phyloP scores from a whole-genome alignment of 2,329 filamentous ascomycete genomes.

The Proliferodiscus dingleyae region DNA sequence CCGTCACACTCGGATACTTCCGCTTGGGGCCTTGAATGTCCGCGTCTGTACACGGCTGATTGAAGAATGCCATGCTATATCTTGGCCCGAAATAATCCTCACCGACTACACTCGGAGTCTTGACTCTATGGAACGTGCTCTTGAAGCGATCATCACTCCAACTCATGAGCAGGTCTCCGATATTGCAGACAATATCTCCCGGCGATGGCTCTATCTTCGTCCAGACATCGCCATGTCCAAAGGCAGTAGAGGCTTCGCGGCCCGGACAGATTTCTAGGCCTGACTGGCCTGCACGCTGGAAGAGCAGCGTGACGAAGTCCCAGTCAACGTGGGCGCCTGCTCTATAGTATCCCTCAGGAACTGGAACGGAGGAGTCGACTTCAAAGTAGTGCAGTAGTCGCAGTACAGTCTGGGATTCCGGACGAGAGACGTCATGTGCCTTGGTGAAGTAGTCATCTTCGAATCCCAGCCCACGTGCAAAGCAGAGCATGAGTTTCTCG shows the following conservation, averaged over 20 bases:
- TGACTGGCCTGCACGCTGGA: constrained; percentile 55
- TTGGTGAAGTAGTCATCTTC: constrained; percentile 48
- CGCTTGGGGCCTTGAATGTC: constrained; percentile 55
- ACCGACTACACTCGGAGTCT: constrained; percentile 51
- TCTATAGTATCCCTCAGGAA: constrained; percentile 47
- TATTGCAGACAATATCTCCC: constrained; percentile 56
- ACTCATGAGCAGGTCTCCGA: constrained; percentile 59
- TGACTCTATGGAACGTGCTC: constrained; percentile 60
- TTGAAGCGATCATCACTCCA: constrained; percentile 65
- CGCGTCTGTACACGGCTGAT: constrained; percentile 55
- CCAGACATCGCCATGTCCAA: constrained; percentile 56
- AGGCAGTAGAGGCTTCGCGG: constrained; percentile 53
- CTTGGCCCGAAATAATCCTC: constrained; percentile 54
- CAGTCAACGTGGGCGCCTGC: constrained; percentile 62
- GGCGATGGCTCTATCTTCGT: constrained; percentile 53
- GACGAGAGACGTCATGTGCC: constrained; percentile 43
- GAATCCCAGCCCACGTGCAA: constrained; percentile 50
- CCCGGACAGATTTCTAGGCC: constrained; percentile 63
- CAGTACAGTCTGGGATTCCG: constrained; percentile 48
- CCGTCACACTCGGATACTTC: constrained; percentile 58
- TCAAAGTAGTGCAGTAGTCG: constrained; percentile 55
- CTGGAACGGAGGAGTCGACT: constrained; percentile 32
- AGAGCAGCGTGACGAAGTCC: constrained; percentile 58
- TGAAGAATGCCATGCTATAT: constrained; percentile 64
- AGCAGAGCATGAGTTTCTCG: constrained; percentile 50